Base-by-base conservation (phyloP, 2,329 filamentous ascomycete genomes). In the Aurifilum marmelostoma region DNA sequence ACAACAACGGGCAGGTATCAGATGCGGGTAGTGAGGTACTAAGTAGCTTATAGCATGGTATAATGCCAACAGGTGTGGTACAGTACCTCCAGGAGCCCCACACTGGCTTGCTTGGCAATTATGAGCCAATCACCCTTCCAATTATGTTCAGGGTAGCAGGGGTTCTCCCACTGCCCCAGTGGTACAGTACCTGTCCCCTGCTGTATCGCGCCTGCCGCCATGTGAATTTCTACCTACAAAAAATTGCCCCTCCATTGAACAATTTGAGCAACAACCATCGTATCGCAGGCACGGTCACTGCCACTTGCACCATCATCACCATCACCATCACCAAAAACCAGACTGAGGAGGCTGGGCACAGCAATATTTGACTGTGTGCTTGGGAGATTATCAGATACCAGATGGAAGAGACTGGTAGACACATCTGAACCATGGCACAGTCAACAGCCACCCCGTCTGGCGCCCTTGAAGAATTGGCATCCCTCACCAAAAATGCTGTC, bases 401-500 rank as follows among this genome's bases (percentile, higher is more conserved):
- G 24, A 29, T 18, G 24, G 52, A 14, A 18, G 52, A 56, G 52
- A n/a, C 27, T 29, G 52, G 24, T 5, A 56, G n/a, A 29, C 27
- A 18, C 27, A 56, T 29, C 14, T 29, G 6, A 29, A 21, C 24
- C 2, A 71, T 71, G 69, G 61, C 67, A 27, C 52, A 43, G 39
- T 56, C 52, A 29, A 18, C 52, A 56, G 12, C 50, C 9, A 14
- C 39, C 39, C 24, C 56, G 18, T 29, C 64, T 8, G 65, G 73
- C n/a, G 67, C 67, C 21, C 71, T 77, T 52, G 71, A 32, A 9
- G 52, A 56, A 18, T 7, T 56, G 52, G 52, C 27, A 2, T 56
- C 71, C 21, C 66, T 75, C n/a, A 66, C 73, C 63, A 65, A 67
- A 56, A 74, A 66, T 56, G 72, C 77, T 34, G 68, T 79, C 18